Percentiles rank a stretch among this genome's conserved stretches.
Conservation (phyloP, 2,329 filamentous ascomycete species). For the Verticillium longisporum region DNA sequence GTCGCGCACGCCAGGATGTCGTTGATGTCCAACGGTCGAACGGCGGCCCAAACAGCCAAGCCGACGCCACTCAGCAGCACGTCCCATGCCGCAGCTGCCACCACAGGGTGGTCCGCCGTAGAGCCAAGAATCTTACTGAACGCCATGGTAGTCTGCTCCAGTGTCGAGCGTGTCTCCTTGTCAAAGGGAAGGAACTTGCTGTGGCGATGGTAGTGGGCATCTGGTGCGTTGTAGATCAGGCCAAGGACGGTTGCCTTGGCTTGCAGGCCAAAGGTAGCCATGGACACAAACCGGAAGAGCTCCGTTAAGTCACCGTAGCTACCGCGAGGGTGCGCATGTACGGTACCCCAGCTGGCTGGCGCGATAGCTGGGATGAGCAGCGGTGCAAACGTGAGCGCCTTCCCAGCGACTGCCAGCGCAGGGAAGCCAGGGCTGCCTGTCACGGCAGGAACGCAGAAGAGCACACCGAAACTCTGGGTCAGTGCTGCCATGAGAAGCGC, state of each 20-base stretch:
- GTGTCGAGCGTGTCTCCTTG: conserved; percentile 31
- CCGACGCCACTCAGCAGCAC: conserved; percentile 47
- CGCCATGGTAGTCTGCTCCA: conserved; percentile 38
- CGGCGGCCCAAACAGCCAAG: conserved; percentile 51
- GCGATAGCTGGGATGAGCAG: conserved; percentile 37
- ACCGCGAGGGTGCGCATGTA: conserved; percentile 30
- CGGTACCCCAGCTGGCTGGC: conserved; percentile 40
- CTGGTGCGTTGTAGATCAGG: conserved; percentile 39
- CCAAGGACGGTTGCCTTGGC: conserved; percentile 33
- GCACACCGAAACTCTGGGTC: conserved; percentile 24
- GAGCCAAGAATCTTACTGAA: conserved; percentile 39
- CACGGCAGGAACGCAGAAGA: conserved; percentile 30
- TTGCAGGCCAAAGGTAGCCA: conserved; percentile 36
- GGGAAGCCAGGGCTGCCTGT: conserved; percentile 32
- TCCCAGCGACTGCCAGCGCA: conserved; percentile 21
- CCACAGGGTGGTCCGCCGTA: conserved; percentile 49
- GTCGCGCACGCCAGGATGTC: conserved; percentile 36
- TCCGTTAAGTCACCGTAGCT: conserved; percentile 32
- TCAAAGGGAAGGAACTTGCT: conserved; percentile 39
- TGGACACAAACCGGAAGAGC: conserved; percentile 40
- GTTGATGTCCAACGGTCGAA: conserved; percentile 41
- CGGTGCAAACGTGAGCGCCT: conserved; percentile 36
- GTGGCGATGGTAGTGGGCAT: conserved; percentile 40
- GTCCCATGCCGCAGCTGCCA: conserved; percentile 51
- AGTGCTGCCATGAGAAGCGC: conserved; percentile 25